Conservation (phyloP, 108 stramenopile genomes). For the Cyclotella atomus region DNA sequence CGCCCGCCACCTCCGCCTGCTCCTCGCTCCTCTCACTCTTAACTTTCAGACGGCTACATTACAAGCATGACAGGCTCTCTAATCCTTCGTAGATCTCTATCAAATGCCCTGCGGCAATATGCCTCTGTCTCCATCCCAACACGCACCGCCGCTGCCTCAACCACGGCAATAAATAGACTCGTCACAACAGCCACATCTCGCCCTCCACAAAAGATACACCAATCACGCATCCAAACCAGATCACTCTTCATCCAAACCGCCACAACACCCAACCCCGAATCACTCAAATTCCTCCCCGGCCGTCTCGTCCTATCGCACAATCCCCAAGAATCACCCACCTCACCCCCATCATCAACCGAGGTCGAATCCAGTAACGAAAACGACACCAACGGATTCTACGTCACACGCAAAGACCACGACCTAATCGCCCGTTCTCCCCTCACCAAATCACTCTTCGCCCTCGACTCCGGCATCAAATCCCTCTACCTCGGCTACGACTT, state of each 20-base stretch:
- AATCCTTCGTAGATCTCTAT: conserved; percentile 1
- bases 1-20: too few relatives aligned
- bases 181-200: not conserved
- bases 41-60: not conserved
- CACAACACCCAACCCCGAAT: conserved; percentile 97
- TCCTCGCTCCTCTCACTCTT: not conserved
- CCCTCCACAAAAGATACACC: not conserved
- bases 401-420: conserved; percentile 50
- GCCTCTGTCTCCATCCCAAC: not conserved
- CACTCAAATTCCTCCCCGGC: conserved; percentile 95
- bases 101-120: not conserved
- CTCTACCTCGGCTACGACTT: conserved; percentile 94
- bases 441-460: conserved; percentile 77
- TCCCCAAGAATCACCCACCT: not conserved
- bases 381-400: conserved; percentile 65
- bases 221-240: conserved; percentile 22
- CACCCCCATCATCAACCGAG: conserved; percentile 17
- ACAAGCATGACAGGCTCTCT: not conserved
- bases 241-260: conserved; percentile 96
- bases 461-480: conserved; percentile 89
- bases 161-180: not conserved
- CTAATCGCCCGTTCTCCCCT: conserved; percentile 86
- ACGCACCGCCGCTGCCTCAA: not conserved
- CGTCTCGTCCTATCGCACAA: conserved; percentile 57
- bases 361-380: conserved; percentile 63